These are phyloP conservation scores for Candolleomyces efflorescens DNA, from an alignment of 768 basidiomycete species.

Conservation along the genomic window DNA sequence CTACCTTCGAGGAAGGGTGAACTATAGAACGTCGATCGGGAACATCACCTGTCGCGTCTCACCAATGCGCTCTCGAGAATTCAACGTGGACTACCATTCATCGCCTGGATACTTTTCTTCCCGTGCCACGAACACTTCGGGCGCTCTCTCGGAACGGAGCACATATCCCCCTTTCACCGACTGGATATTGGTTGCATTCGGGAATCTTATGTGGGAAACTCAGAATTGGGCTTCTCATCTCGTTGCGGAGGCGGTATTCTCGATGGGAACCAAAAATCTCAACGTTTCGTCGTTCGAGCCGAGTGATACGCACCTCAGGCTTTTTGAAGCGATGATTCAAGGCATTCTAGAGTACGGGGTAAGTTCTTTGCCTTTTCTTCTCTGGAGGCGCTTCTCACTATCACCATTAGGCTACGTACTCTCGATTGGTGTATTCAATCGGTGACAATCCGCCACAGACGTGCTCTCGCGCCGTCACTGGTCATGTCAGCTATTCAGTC, in stretches of 20 bases:
- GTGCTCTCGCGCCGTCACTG: too few relatives aligned
- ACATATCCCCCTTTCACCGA: constrained; percentile 1
- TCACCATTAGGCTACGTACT: too few relatives aligned
- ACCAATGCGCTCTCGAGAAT: constrained; percentile 13
- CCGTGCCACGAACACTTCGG: neutral
- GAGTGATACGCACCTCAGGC: constrained; percentile 7
- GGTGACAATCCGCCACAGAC: too few relatives aligned
- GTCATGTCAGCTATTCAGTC: too few relatives aligned
- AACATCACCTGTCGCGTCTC: constrained; percentile 17
- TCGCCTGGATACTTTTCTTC: neutral
- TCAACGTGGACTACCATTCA: constrained; percentile 15
- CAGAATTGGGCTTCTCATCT: neutral
- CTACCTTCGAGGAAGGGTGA: constrained; percentile 9
- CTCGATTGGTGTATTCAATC: too few relatives aligned
- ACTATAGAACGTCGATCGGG: constrained; percentile 10
- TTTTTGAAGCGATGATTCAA: constrained; percentile 19
- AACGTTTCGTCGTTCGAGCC: constrained; percentile 1
- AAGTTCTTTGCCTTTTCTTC: too few relatives aligned
- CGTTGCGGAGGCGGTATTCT: constrained; percentile 7
- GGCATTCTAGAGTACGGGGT: constrained; percentile 15
- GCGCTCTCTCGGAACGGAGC: neutral
- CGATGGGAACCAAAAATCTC: constrained; percentile 16
- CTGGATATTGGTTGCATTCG: neutral
- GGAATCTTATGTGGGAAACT: neutral
- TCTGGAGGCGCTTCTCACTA: too few relatives aligned